phyloP scores from a whole-genome alignment of 2,329 filamentous ascomycete genomes.

The Apiospora hydei region DNA sequence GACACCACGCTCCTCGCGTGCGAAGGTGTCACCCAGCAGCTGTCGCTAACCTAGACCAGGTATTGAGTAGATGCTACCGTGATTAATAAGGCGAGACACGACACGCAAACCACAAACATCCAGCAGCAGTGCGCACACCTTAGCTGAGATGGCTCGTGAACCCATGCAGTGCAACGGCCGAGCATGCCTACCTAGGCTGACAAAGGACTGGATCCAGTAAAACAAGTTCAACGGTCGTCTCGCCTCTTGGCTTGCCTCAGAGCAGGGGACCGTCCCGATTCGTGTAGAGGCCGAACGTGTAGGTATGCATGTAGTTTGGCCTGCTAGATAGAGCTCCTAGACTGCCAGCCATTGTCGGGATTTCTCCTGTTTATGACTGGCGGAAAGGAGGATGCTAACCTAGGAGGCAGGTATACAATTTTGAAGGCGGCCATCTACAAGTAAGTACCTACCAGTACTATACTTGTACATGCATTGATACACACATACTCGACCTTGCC shows the following conservation, averaged over 20 bases:
- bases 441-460: neutral
- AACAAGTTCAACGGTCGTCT: slow-evolving; percentile 22
- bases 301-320: neutral
- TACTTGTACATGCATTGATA: neutral
- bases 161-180: slow-evolving; percentile 24
- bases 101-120: slow-evolving; percentile 13
- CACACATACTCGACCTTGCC: neutral
- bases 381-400: neutral
- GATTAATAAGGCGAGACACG: slow-evolving; percentile 21
- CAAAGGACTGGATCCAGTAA: slow-evolving; percentile 16
- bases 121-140: neutral
- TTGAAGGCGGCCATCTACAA: neutral
- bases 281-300: neutral
- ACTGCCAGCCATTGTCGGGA: neutral
- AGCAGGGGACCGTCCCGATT: slow-evolving; percentile 21
- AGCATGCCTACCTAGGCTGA: slow-evolving; percentile 21
- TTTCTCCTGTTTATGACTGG: neutral
- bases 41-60: neutral
- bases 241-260: slow-evolving; percentile 19
- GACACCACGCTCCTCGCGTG: slow-evolving; percentile 1
- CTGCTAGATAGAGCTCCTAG: neutral
- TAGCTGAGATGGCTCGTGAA: neutral
- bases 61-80: slow-evolving; percentile 15
- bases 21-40: neutral
- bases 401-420: too few species aligned